Base-by-base conservation (phyloP, 148 eudicot genomes). In the Agrostemma githago region DNA sequence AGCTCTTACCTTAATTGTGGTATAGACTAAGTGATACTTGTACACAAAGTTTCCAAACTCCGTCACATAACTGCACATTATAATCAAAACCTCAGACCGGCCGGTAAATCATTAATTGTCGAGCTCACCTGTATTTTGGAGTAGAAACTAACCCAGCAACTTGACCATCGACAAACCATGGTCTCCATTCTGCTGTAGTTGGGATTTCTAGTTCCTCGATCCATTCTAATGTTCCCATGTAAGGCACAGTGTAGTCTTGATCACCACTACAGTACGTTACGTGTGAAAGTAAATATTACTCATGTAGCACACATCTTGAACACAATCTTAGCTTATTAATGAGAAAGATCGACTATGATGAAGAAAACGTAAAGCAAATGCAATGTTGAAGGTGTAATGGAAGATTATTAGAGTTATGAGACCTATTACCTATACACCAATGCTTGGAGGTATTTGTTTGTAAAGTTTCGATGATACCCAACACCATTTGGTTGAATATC, bases 101-200 rank as follows among this genome's bases (percentile, higher is more conserved):
- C 17, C 0, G 34, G 10, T 15, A 8, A 34, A 3, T 15, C 17
- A 6, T 51, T 15, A 10, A 6, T 51, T 51, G 56, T 51, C 8
- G 56, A 51, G 56, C 56, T 51, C 9, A 51, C 1, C 39, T 63
- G 17, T 5, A 41, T 5, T 6, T 19, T 4, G 40, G 17, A 43
- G 62, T n/a, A 56, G 54, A 58, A 15, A 78, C 73, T 17, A 44
- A 78, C 81, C 81, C 81, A n/a, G 81, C 77, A 68, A 78, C 77
- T 73, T 78, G 81, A 34, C 81, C 77, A 39, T 73, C 67, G 34
- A 73, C 76, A 46, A 78, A 73, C 81, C 81, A 78, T 39, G 81
- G 81, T 9, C 81, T 59, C 77, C 81, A 78, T n/a, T 73, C 53
- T 3, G 3, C 44, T 6, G 40, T 19, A 4, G 56, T 73, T 12